A percentile compares a stretch with the other conserved stretches of the same genome.
These are phyloP conservation scores for Tagetes patula DNA, from an alignment of 129 eudicot species.

Conservation along the genomic window DNA sequence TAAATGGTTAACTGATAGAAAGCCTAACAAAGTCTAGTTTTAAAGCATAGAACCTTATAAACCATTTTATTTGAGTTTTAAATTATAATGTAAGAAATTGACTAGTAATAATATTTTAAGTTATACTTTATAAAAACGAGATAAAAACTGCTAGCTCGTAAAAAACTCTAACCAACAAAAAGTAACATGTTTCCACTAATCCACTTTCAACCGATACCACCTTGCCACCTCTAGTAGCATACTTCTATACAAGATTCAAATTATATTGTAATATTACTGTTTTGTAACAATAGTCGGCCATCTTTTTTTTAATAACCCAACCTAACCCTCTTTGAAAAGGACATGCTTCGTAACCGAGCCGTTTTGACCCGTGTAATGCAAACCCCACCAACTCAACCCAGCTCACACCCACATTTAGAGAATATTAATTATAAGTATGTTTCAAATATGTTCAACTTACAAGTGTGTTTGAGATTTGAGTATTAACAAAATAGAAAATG, in stretches of 20 bases:
- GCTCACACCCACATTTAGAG: neutral
- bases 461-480: too few species aligned
- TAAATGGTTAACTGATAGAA: neutral
- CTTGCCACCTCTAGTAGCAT: neutral
- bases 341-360: neutral
- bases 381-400: neutral
- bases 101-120: neutral
- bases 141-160: neutral
- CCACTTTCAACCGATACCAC: neutral
- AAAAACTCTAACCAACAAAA: neutral
- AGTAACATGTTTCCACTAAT: neutral
- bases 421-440: neutral
- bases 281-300: neutral
- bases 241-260: neutral
- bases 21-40: neutral
- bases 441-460: too few species aligned
- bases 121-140: neutral
- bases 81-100: neutral
- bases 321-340: neutral
- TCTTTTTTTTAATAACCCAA: neutral
- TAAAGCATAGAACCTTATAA: slow-evolving; percentile 1
- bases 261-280: neutral
- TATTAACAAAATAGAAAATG: too few species aligned
- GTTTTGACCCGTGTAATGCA: neutral
- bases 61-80: neutral